Evolutionary conservation across 1,284 basidiomycete genomes (phyloP), one percentile per base, ranked within the genome.

Genomic region (Apiotrichum akiyoshidainum): DNA sequence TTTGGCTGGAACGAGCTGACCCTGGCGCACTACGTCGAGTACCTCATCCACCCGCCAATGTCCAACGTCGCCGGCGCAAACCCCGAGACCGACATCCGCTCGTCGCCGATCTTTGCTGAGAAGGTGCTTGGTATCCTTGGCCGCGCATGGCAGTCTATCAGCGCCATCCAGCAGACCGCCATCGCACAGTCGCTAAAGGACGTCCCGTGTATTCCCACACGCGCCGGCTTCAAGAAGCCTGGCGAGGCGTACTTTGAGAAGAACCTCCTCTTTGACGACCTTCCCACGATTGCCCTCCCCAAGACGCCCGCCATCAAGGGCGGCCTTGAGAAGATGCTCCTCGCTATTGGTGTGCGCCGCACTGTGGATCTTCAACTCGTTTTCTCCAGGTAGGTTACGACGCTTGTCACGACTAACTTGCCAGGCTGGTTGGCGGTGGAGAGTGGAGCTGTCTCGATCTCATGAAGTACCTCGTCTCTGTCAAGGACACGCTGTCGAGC

Each of bases 291-390:
- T 2, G 83, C 82, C 1, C 79, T 98, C 49, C 85, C 91, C 0
- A 89, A 87, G 13, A 85, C 84, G 1, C 68, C 78, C 0, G 64
- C 75, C 0, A 81, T 95, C 62, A 93, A 89, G 70, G 89, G 88
- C 1, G 79, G 82, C 16, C 72, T 93, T 63, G 92, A 95, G 68
- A 88, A 85, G 67, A 76, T 97, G 26, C 78, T 99, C 6, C 81
- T 85, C 31, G 84, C 83, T 0, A 80, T 98, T 0, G 93, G 92
- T 11, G 91, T 98, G 12, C 84, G 92, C 22, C 89, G 87, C 68
- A 94, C 97, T 66, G 92, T 98, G 13, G 90, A 95, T 58, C 81
- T 95, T 1, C 90, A 94, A 71, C 80, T 93, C 5, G 82, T 93
- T n/a, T 94, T 93, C 69, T 84, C 86, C 60, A 81, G 89, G 87